A percentile compares a stretch with the other conserved stretches of the same genome.
phyloP scores from a whole-genome alignment of 2,329 filamentous ascomycete species.

The Cercospora sp. region DNA sequence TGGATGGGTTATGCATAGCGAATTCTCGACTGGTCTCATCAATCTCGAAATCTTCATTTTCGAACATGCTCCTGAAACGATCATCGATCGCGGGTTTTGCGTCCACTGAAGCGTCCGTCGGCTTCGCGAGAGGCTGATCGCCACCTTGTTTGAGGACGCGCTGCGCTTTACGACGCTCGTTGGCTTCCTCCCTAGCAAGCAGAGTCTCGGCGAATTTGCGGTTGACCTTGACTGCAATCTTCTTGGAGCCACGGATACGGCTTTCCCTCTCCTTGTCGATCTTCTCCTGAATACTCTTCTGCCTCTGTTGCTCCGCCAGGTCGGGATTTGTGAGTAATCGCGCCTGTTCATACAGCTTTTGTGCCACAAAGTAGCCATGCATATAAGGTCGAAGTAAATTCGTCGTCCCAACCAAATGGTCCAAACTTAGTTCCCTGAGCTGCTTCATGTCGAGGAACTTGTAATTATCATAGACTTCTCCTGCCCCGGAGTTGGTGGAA shows the following conservation, averaged over 20 bases:
- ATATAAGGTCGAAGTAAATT: constrained; percentile 92
- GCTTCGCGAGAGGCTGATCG: constrained; percentile 57
- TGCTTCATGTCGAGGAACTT: constrained; percentile 94
- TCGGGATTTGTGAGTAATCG: constrained; percentile 90
- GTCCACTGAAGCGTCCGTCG: constrained; percentile 39
- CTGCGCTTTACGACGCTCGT: constrained; percentile 49
- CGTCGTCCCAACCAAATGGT: constrained; percentile 86
- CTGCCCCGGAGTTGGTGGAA: constrained; percentile 47
- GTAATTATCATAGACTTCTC: constrained; percentile 96
- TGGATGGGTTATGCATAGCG: constrained; percentile 84
- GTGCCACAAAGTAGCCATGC: constrained; percentile 98
- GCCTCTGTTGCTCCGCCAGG: constrained; percentile 86
- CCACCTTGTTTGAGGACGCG: constrained; percentile 60
- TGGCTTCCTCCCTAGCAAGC: constrained; percentile 69
- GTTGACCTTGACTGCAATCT: constrained; percentile 88
- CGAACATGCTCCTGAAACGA: constrained; percentile 85
- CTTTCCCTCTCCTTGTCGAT: constrained; percentile 96
- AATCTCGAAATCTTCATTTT: constrained; percentile 88
- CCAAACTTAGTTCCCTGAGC: constrained; percentile 78
- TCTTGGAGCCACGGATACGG: constrained; percentile 90
- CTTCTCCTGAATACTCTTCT: constrained; percentile 89
- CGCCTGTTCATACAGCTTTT: constrained; percentile 93
- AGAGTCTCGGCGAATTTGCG: constrained; percentile 66
- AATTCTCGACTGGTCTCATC: constrained; percentile 90
- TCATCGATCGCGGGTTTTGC: constrained; percentile 66